Percentiles rank a stretch among this genome's conserved stretches.
Evolutionary conservation across 495 filamentous ascomycete genomes (phyloP).

Genomic region (Cairneyella variabilis): DNA sequence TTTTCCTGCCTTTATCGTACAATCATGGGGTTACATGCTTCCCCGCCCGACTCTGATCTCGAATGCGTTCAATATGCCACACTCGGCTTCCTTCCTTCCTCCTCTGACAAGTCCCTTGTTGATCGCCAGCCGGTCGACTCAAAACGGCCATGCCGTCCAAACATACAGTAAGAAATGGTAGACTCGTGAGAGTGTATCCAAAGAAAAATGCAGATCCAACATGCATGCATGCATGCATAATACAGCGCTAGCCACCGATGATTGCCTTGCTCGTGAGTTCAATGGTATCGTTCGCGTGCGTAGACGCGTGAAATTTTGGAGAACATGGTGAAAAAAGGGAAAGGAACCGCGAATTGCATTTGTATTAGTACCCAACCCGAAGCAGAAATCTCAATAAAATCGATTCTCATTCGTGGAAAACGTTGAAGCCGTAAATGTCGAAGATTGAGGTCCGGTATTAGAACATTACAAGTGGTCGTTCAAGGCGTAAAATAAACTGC

Average conservation of each 20-base stretch:
- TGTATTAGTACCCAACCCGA: not conserved
- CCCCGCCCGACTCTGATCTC: too few species aligned
- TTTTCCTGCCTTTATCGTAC: too few species aligned
- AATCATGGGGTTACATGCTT: too few species aligned
- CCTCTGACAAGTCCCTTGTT: too few species aligned
- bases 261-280: conserved; percentile 16
- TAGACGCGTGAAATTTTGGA: conserved; percentile 9
- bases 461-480: conserved; percentile 10
- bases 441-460: not conserved
- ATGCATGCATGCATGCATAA: conserved; percentile 10
- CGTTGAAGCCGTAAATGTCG: conserved; percentile 7
- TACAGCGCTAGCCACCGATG: conserved; percentile 23
- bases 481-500: not conserved
- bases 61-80: too few species aligned
- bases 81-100: too few species aligned
- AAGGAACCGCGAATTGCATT: not conserved
- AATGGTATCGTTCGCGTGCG: conserved; percentile 16
- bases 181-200: too few species aligned
- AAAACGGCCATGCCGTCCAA: too few species aligned
- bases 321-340: not conserved
- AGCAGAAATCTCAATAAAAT: not conserved
- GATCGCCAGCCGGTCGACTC: too few species aligned
- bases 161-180: too few species aligned
- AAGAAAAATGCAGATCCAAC: too few species aligned
- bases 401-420: not conserved